These are phyloP conservation scores for Penicillium flavigenum DNA, from an alignment of 495 filamentous ascomycete genomes.

Conservation along the genomic window DNA sequence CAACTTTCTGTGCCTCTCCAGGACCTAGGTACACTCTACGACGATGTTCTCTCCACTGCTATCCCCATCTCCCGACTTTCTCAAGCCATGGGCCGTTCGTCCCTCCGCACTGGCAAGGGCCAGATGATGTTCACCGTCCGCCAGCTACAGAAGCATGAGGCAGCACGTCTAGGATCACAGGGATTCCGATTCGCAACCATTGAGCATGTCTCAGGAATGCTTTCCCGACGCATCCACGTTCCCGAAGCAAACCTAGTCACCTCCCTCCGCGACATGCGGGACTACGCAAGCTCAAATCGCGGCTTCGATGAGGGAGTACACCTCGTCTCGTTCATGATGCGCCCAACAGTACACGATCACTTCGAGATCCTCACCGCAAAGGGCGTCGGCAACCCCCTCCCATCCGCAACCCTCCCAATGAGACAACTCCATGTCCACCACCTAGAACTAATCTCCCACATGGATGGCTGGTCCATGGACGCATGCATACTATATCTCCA, in stretches of 20 bases:
- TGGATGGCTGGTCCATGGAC: conserved; percentile 59
- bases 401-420: conserved; percentile 58
- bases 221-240: conserved; percentile 72
- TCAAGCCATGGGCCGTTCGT: conserved; percentile 35
- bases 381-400: conserved; percentile 63
- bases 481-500: conserved; percentile 50
- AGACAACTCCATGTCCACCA: conserved; percentile 59
- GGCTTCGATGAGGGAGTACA: conserved; percentile 68
- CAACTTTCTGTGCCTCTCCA: conserved; percentile 60
- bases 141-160: conserved; percentile 56
- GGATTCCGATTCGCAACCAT: conserved; percentile 75
- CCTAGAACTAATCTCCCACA: conserved; percentile 52
- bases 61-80: conserved; percentile 39
- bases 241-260: conserved; percentile 50
- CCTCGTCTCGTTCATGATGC: conserved; percentile 71
- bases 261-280: conserved; percentile 60
- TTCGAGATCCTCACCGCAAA: conserved; percentile 75
- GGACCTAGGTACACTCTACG: conserved; percentile 72
- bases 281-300: conserved; percentile 51
- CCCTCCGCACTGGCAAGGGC: conserved; percentile 56
- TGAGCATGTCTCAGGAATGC: conserved; percentile 63
- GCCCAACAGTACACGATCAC: conserved; percentile 62
- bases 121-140: conserved; percentile 82
- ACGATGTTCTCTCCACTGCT: conserved; percentile 71
- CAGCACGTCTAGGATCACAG: conserved; percentile 60